phyloP scores from a whole-genome alignment of 2,329 filamentous ascomycete genomes.

The Fusarium sp. region DNA sequence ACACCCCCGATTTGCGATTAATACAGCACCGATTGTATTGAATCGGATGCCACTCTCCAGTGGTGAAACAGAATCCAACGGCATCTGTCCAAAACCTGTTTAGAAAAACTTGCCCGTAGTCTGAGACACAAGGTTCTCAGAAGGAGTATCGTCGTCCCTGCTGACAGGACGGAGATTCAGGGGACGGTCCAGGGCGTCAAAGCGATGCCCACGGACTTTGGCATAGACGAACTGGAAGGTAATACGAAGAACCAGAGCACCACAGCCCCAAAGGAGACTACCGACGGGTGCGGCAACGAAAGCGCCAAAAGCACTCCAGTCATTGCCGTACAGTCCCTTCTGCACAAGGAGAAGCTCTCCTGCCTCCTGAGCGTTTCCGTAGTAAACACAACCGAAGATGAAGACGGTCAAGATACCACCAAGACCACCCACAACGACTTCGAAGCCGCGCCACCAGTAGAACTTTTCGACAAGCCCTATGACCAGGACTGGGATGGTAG shows the following conservation, averaged over 20 bases:
- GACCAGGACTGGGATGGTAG: slow-evolving; percentile 79
- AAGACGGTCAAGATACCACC: slow-evolving; percentile 85
- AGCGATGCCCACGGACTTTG: slow-evolving; percentile 69
- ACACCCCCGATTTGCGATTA: not conserved
- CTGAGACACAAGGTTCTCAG: slow-evolving; percentile 44
- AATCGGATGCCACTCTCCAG: not conserved
- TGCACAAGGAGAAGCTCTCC: slow-evolving; percentile 77
- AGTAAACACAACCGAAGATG: slow-evolving; percentile 84
- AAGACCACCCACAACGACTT: slow-evolving; percentile 81
- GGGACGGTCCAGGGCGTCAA: slow-evolving; percentile 74
- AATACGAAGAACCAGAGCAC: slow-evolving; percentile 71
- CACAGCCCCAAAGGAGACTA: slow-evolving; percentile 77
- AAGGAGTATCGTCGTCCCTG: slow-evolving; percentile 47
- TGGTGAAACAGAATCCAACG: slow-evolving; percentile 13
- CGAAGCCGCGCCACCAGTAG: slow-evolving; percentile 84
- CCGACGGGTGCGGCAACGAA: slow-evolving; percentile 85
- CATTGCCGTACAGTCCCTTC: slow-evolving; percentile 78
- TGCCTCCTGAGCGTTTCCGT: slow-evolving; percentile 72
- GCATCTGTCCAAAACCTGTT: slow-evolving; percentile 15
- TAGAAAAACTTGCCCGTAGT: slow-evolving; percentile 69
- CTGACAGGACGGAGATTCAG: slow-evolving; percentile 46
- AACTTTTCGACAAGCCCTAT: slow-evolving; percentile 77
- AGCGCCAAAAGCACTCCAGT: slow-evolving; percentile 86
- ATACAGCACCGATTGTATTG: not conserved
- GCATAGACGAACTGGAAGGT: slow-evolving; percentile 68